Base-by-base conservation (phyloP, 139 green algal species). In the Picochlorum sp. region DNA sequence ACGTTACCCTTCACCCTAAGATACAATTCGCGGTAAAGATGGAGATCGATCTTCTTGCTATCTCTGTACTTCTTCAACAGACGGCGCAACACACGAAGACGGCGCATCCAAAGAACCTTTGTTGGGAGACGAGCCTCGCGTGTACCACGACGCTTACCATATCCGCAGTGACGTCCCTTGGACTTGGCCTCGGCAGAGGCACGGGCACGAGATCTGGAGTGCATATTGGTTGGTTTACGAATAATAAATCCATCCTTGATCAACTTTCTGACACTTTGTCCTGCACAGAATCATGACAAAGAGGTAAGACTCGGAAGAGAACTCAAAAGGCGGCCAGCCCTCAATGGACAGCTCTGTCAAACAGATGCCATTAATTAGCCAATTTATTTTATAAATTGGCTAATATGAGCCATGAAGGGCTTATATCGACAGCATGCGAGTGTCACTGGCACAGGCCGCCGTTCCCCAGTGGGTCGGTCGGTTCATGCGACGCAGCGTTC, bases 191-290 rank as follows among this genome's bases (percentile, higher is more conserved):
- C 91, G 28, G 84, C 79, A 28, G 80, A 60, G 31, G 70, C 71
- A 45, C 89, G 82, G 80, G 82, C 37, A 47, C 94, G 85, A 13
- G 87, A 71, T 23, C 94, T 85, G 4, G 92, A 98, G 88, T 99
- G 94, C 71, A 98, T 96, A 67, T 91, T 90, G 54, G 81, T 63
- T 23, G 95, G 94, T 86, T 98, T 98, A 56, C 82, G 80, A 78
- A 99, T 98, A 62, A 99, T 86, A 70, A 98, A 92, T 41, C 94
- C 94, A 65, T 99, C 94, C 85, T 98, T 99, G 8, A 98, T 74
- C 45, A 99, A 83, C 87, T 99, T 99, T 31, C 94, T 73, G 66
- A 99, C 92, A 76, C 97, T 97, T 72, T 99, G 94, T 64, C 94
- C 92, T 98, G 88, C 64, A 69, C 52, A 34, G 28, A n/a, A 56